phyloP scores from a whole-genome alignment of 2,329 filamentous ascomycete species.

The Verticillium longisporum region DNA sequence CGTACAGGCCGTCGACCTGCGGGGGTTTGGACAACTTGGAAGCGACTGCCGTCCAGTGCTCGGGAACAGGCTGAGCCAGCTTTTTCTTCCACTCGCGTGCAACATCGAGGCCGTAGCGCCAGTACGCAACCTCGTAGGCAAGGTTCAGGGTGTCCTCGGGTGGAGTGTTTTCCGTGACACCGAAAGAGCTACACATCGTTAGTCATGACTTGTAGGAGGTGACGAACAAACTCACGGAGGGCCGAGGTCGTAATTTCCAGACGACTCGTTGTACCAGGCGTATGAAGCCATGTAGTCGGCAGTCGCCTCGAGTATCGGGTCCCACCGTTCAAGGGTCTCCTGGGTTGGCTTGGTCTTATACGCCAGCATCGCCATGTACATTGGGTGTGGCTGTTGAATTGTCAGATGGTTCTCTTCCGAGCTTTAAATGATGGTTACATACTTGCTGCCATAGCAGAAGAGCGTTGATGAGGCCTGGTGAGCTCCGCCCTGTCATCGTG shows the following conservation, averaged over 20 bases:
- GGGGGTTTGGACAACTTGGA: slow-evolving; percentile 47
- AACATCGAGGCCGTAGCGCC: slow-evolving; percentile 50
- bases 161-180: slow-evolving; percentile 48
- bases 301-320: slow-evolving; percentile 38
- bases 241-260: slow-evolving; percentile 41
- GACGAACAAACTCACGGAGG: slow-evolving; percentile 24
- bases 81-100: slow-evolving; percentile 46
- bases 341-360: slow-evolving; percentile 15
- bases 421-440: background rate
- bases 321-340: slow-evolving; percentile 43
- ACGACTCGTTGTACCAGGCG: slow-evolving; percentile 46
- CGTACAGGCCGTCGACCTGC: slow-evolving; percentile 39
- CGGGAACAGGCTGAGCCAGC: slow-evolving; percentile 32
- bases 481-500: slow-evolving; percentile 13
- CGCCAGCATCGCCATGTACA: slow-evolving; percentile 51
- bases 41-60: slow-evolving; percentile 38
- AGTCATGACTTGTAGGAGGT: background rate
- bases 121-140: slow-evolving; percentile 54
- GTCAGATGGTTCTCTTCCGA: background rate
- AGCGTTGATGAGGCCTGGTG: slow-evolving; percentile 51
- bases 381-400: slow-evolving; percentile 37
- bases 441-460: slow-evolving; percentile 55
- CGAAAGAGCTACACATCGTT: slow-evolving; percentile 25
- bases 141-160: slow-evolving; percentile 50
- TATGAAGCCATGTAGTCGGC: slow-evolving; percentile 56